Evolutionary conservation across 1,284 basidiomycete genomes (phyloP).

Genomic region (Ustilago sp.): DNA sequence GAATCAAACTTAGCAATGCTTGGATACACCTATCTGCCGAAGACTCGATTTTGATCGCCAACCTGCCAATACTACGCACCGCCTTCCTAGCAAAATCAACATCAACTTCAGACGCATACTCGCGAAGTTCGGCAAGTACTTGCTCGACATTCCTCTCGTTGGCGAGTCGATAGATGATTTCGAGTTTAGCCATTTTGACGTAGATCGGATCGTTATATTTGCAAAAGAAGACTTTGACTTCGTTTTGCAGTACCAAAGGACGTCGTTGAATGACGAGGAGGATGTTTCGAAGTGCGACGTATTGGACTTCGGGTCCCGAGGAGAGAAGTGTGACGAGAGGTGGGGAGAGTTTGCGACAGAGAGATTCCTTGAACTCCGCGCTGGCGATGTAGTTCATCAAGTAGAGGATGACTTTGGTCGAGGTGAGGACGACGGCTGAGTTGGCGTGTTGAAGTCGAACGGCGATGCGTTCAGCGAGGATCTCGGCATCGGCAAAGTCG

Average conservation of each 20-base stretch:
- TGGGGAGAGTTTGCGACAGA: constrained; percentile 97
- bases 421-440: constrained; percentile 91
- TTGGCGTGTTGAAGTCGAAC: constrained; percentile 91
- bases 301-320: constrained; percentile 97
- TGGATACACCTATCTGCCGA: constrained; percentile 91
- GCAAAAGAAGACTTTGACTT: constrained; percentile 99
- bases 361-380: constrained; percentile 82
- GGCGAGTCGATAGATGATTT: constrained; percentile 97
- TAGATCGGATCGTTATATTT: constrained; percentile 99
- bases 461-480: constrained; percentile 91
- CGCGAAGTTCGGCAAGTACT: constrained; percentile 91
- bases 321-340: constrained; percentile 78
- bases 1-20: constrained; percentile 85
- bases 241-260: constrained; percentile 90
- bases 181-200: constrained; percentile 96
- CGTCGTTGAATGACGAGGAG: constrained; percentile 94
- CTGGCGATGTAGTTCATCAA: constrained; percentile 99
- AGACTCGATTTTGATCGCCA: constrained; percentile 94
- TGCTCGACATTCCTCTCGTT: constrained; percentile 90
- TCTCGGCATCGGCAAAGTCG: constrained; percentile 86
- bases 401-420: constrained; percentile 94
- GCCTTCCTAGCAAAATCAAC: constrained; percentile 98
- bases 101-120: constrained; percentile 99
- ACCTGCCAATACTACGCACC: constrained; percentile 92
- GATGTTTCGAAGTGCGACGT: constrained; percentile 96